Evolutionary conservation across 352 stramenopile genomes (phyloP).

Genomic region (Phytophthora nicotianae): DNA sequence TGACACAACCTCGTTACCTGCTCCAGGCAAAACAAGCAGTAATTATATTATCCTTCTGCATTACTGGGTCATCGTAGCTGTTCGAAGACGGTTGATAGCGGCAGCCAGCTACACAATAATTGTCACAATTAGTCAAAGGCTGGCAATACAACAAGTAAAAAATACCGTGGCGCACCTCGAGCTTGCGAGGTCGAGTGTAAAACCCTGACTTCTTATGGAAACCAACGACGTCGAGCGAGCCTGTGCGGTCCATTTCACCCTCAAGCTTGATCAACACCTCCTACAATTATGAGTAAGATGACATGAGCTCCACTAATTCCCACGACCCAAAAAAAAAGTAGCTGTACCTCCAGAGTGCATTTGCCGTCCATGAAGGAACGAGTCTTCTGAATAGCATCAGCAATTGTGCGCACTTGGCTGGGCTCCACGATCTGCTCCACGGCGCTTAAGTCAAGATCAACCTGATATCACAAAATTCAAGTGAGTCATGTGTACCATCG

Average conservation of each 20-base stretch:
- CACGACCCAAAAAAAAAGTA: not conserved
- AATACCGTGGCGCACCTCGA: constrained; percentile 62
- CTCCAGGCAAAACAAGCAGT: not conserved
- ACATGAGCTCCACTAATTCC: not conserved
- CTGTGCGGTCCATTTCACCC: constrained; percentile 60
- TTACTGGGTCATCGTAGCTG: constrained; percentile 72
- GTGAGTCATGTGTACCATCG: constrained; percentile 3
- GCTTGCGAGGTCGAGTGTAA: constrained; percentile 78
- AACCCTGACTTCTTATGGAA: constrained; percentile 69
- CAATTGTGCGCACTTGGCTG: constrained; percentile 87
- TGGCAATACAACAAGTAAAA: not conserved
- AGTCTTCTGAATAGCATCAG: constrained; percentile 64
- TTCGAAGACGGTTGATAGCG: constrained; percentile 87
- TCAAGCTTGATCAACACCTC: constrained; percentile 74
- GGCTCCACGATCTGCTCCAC: constrained; percentile 91
- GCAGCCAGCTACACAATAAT: constrained; percentile 68
- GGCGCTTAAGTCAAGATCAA: constrained; percentile 83
- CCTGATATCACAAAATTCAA: constrained; percentile 28
- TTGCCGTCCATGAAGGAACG: constrained; percentile 69
- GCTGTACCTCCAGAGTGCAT: constrained; percentile 49
- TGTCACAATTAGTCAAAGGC: constrained; percentile 4
- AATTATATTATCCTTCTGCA: not conserved
- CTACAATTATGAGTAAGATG: constrained; percentile 26
- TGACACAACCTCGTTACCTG: too few species aligned
- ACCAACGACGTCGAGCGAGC: constrained; percentile 67